These are phyloP conservation scores for Phytopythium chamaehyphon DNA, from an alignment of 352 stramenopile species.

Conservation along the genomic window DNA sequence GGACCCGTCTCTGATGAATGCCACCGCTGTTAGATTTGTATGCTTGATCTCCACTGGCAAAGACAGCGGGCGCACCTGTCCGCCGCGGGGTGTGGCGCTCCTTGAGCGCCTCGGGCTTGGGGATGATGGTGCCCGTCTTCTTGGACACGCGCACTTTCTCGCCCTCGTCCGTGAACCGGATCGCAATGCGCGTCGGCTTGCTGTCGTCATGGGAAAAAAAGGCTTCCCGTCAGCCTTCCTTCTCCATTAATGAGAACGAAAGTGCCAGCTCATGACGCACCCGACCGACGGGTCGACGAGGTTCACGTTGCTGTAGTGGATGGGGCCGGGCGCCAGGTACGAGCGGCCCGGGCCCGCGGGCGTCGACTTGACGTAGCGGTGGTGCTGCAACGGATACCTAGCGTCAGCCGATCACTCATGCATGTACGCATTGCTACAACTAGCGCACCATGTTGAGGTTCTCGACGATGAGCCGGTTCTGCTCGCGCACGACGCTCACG, in stretches of 20 bases:
- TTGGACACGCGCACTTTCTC: conserved; percentile 95
- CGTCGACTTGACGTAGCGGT: conserved; percentile 82
- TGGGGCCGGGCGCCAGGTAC: conserved; percentile 77
- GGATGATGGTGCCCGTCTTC: conserved; percentile 95
- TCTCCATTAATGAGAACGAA: not conserved
- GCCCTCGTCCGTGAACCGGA: conserved; percentile 89
- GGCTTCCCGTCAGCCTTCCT: no score
- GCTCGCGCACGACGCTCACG: conserved; percentile 65
- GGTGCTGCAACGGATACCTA: conserved; percentile 30
- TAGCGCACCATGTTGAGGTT: conserved; percentile 83
- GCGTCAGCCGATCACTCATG: no score
- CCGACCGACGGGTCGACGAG: conserved; percentile 77
- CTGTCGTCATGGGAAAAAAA: no score
- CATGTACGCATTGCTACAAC: no score
- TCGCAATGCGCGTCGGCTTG: conserved; percentile 72
- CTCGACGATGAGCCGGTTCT: conserved; percentile 80
- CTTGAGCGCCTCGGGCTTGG: conserved; percentile 89
- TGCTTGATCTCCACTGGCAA: no score
- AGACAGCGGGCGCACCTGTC: conserved; percentile 42
- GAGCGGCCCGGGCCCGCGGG: conserved; percentile 60
- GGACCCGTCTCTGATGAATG: conserved; percentile 56
- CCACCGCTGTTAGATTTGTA: conserved; percentile 7
- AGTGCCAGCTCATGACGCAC: conserved; percentile 11
- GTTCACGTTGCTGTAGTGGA: conserved; percentile 88
- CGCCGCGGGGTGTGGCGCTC: conserved; percentile 78